These are phyloP conservation scores for Musa schizocarpa DNA, from an alignment of 176 grass and related monocot species.

Conservation along the genomic window DNA sequence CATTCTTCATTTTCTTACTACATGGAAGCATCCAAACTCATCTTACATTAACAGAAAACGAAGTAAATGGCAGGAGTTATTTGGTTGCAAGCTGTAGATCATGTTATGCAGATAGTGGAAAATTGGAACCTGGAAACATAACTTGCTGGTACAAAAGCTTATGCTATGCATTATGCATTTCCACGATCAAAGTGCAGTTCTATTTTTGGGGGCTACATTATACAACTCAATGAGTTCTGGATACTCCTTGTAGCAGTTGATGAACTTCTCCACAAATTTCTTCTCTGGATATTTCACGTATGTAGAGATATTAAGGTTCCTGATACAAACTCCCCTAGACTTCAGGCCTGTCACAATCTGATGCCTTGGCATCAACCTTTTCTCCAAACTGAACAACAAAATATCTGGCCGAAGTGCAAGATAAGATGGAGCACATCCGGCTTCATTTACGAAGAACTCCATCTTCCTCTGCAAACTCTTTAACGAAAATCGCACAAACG, in stretches of 20 bases:
- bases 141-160: no score
- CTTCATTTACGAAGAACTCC: background rate
- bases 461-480: background rate
- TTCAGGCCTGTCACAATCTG: background rate
- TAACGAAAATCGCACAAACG: background rate
- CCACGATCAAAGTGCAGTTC: no score
- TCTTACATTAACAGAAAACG: no score
- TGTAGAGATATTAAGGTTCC: background rate
- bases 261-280: background rate
- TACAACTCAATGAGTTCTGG: background rate
- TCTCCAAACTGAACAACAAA: slow-evolving; percentile 1
- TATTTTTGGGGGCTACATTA: no score
- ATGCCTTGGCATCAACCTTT: background rate
- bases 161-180: no score
- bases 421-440: background rate
- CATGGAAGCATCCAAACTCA: no score
- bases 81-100: no score
- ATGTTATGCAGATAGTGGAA: no score
- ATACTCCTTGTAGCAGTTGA: background rate
- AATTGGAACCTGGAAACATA: no score
- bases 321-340: background rate
- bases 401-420: background rate
- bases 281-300: background rate
- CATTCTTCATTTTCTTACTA: no score
- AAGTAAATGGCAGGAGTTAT: no score